A percentile compares a stretch with the other conserved stretches of the same genome.
Evolutionary conservation across 75 land plant species (phyloP).

Genomic region (Pinus albicaulis): DNA sequence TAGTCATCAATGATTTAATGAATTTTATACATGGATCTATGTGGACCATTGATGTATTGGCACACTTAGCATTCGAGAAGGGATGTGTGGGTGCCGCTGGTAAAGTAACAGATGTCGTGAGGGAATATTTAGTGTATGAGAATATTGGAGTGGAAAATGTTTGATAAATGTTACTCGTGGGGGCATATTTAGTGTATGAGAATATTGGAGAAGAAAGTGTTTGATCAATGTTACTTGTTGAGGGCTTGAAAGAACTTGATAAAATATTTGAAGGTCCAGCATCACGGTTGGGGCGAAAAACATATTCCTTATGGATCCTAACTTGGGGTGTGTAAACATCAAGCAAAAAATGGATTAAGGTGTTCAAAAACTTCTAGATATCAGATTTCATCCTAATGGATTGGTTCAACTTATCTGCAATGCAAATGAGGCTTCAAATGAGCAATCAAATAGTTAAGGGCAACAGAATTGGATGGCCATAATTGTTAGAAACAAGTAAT

Average conservation of each 20-base stretch:
- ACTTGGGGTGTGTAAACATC: constrained; percentile 54
- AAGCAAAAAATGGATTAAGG: constrained; percentile 39
- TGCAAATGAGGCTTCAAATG: constrained; percentile 51
- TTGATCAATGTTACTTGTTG: no score
- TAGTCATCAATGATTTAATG: constrained; percentile 80
- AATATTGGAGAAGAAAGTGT: no score
- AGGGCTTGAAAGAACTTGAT: constrained; percentile 14
- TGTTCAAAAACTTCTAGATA: constrained; percentile 46
- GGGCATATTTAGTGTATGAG: no score
- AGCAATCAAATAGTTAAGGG: constrained; percentile 35
- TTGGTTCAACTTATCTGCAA: constrained; percentile 32
- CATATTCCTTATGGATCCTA: constrained; percentile 37
- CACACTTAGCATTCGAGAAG: no score
- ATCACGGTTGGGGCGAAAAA: constrained; percentile 18
- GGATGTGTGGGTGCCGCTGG: no score
- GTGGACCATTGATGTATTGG: no score
- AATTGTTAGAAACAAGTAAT: constrained; percentile 20
- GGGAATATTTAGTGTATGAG: no score
- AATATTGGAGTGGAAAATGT: no score
- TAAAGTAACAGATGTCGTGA: no score
- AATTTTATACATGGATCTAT: constrained; percentile 51
- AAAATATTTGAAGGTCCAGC: constrained; percentile 31
- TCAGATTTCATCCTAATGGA: constrained; percentile 47
- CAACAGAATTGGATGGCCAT: constrained; percentile 36
- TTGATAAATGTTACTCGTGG: no score